These are phyloP conservation scores for Viscum album DNA, from an alignment of 177 flowering plant species.

Conservation along the genomic window DNA sequence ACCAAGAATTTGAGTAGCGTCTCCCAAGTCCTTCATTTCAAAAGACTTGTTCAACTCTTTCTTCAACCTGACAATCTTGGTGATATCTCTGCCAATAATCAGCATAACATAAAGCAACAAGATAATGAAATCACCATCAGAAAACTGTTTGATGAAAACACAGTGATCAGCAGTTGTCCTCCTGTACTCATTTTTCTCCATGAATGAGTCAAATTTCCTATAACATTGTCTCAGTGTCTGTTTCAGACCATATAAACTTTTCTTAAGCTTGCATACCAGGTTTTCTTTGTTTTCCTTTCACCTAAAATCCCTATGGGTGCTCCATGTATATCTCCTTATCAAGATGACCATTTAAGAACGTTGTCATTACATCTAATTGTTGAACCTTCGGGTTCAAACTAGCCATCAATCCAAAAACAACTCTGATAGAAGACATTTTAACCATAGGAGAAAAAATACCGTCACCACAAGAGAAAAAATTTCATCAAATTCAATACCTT, in stretches of 20 bases:
- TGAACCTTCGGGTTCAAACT: neutral
- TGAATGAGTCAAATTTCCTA: neutral
- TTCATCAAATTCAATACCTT: neutral
- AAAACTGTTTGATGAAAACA: neutral
- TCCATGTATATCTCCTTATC: constrained; percentile 2
- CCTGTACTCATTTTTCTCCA: neutral
- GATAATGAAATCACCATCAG: constrained; percentile 2
- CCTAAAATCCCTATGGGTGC: neutral
- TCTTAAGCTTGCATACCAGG: neutral
- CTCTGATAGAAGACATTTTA: neutral
- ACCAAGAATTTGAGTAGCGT: neutral
- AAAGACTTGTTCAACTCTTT: neutral
- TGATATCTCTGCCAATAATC: neutral
- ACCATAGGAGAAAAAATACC: no score
- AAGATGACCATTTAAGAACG: neutral
- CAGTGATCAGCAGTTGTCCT: neutral
- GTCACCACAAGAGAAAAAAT: neutral
- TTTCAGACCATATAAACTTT: neutral
- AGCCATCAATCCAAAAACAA: neutral
- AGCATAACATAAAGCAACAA: constrained; percentile 6
- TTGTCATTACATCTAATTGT: neutral
- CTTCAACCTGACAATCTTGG: neutral
- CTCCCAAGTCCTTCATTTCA: constrained; percentile 2
- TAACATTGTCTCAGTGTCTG: constrained; percentile 3
- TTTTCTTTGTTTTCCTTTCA: neutral